Conservation (phyloP, 2,329 filamentous ascomycete species). For the Eutypa lata region DNA sequence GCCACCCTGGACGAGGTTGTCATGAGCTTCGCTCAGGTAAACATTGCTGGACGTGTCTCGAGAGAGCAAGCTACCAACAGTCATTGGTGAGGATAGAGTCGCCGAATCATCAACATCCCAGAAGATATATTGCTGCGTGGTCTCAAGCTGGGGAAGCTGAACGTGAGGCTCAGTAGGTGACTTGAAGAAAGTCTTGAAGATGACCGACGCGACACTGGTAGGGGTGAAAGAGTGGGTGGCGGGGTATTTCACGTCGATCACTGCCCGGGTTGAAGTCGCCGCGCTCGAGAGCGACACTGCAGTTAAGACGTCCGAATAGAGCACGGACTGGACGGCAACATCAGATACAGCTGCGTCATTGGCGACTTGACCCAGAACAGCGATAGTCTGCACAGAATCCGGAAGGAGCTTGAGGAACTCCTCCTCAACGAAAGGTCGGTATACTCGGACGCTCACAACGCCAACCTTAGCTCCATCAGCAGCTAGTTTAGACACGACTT, state of each 20-base stretch:
- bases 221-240: constrained; percentile 59
- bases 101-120: constrained; percentile 83
- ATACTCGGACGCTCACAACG: constrained; percentile 86
- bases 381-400: constrained; percentile 68
- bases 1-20: constrained; percentile 71
- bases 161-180: constrained; percentile 46
- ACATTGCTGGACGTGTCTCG: constrained; percentile 67
- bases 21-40: constrained; percentile 59
- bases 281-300: constrained; percentile 75
- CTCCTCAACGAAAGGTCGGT: constrained; percentile 93
- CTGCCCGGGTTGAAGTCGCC: constrained; percentile 59
- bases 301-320: constrained; percentile 90
- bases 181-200: constrained; percentile 50
- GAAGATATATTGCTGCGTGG: constrained; percentile 83
- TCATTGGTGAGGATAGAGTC: constrained; percentile 61
- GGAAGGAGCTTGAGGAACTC: constrained; percentile 84
- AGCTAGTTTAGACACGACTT: constrained; percentile 72
- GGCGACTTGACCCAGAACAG: constrained; percentile 84
- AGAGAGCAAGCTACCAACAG: constrained; percentile 59
- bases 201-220: constrained; percentile 47
- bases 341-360: constrained; percentile 73
- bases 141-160: constrained; percentile 41
- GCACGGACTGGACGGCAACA: constrained; percentile 71
- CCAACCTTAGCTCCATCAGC: constrained; percentile 75
- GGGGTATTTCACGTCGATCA: constrained; percentile 88